These are phyloP conservation scores for Penicillium sp. DNA, from an alignment of 2,329 filamentous ascomycete genomes.

Conservation along the genomic window DNA sequence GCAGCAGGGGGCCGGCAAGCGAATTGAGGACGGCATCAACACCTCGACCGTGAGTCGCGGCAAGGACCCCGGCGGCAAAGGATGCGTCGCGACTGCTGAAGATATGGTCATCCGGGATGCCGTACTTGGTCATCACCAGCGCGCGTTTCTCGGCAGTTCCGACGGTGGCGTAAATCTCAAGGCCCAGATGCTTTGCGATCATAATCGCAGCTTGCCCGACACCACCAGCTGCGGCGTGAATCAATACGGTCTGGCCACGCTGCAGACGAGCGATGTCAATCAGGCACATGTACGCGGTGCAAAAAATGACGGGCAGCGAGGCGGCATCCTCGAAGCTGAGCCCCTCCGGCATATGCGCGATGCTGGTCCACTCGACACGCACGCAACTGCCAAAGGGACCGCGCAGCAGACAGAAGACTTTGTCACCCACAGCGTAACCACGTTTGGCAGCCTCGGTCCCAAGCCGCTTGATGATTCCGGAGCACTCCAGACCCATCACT, in stretches of 20 bases:
- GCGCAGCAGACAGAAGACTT: not conserved
- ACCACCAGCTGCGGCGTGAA: not conserved
- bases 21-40: not conserved
- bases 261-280: not conserved
- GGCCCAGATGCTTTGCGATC: not conserved
- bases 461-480: constrained; percentile 3
- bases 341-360: not conserved
- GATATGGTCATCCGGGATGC: not conserved
- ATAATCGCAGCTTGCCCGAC: not conserved
- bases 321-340: not conserved
- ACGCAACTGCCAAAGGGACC: not conserved
- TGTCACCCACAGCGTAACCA: not conserved
- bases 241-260: not conserved
- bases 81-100: constrained; percentile 1
- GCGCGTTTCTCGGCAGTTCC: not conserved
- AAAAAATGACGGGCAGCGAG: not conserved
- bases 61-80: not conserved
- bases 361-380: not conserved
- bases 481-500: constrained; percentile 1
- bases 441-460: not conserved
- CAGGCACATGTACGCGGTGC: not conserved
- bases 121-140: not conserved
- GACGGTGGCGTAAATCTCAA: not conserved
- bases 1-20: constrained; percentile 1
- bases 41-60: not conserved